These are phyloP conservation scores for Turritis glabra DNA, from an alignment of 345 rosid genomes.

Conservation along the genomic window DNA sequence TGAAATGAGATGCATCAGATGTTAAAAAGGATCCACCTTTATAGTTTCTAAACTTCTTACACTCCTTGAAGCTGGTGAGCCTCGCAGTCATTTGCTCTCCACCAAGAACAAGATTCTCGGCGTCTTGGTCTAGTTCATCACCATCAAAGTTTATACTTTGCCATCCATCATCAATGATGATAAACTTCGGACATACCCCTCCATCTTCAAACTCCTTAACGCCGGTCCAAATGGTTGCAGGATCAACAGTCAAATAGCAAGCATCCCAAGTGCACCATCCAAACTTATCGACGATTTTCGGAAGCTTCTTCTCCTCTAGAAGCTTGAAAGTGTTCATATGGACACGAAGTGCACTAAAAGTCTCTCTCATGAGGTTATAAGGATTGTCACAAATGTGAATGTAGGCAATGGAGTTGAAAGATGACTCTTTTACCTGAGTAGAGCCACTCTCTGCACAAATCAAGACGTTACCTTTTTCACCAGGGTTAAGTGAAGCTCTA, in stretches of 20 bases:
- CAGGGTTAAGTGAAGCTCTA: slow-evolving; percentile 69
- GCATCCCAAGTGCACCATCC: slow-evolving; percentile 99
- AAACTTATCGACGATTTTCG: slow-evolving; percentile 63
- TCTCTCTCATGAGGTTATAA: slow-evolving; percentile 73
- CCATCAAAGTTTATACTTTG: slow-evolving; percentile 64
- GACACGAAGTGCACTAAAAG: slow-evolving; percentile 67
- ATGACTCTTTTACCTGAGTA: slow-evolving; percentile 47
- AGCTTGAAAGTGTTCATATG: slow-evolving; percentile 80
- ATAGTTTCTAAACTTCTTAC: slow-evolving; percentile 69
- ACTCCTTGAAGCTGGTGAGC: slow-evolving; percentile 64
- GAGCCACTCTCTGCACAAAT: slow-evolving; percentile 78
- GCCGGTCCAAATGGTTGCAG: slow-evolving; percentile 73
- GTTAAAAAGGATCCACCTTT: slow-evolving; percentile 53
- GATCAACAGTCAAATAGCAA: slow-evolving; percentile 80
- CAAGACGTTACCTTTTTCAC: slow-evolving; percentile 55
- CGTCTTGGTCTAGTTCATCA: slow-evolving; percentile 48
- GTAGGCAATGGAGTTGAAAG: slow-evolving; percentile 64
- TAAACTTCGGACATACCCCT: slow-evolving; percentile 66
- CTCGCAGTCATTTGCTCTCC: slow-evolving; percentile 90
- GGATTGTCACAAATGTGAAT: slow-evolving; percentile 78
- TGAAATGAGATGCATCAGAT: slow-evolving; percentile 49
- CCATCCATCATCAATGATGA: slow-evolving; percentile 96
- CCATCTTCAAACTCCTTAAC: slow-evolving; percentile 66
- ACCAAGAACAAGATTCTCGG: slow-evolving; percentile 71
- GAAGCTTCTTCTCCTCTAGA: slow-evolving; percentile 69